Conservation (phyloP, 495 filamentous ascomycete species). For the Penicillium riverlandense region DNA sequence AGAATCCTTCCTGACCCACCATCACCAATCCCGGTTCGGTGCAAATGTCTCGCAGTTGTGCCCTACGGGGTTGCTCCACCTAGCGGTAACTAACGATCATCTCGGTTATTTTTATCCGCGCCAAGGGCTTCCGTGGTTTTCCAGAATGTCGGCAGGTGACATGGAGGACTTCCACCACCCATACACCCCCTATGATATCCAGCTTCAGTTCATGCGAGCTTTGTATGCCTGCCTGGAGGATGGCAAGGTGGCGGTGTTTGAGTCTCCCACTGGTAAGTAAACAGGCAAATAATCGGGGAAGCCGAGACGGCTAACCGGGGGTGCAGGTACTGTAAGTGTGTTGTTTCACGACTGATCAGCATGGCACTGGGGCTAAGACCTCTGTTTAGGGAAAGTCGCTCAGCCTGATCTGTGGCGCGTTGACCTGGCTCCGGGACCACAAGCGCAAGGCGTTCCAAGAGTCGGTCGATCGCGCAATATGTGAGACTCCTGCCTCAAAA, state of each 20-base stretch:
- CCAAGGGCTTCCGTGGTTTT: too few species aligned
- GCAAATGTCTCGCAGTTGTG: too few species aligned
- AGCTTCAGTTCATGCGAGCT: slow-evolving; percentile 81
- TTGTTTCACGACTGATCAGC: not conserved
- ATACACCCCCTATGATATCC: slow-evolving; percentile 84
- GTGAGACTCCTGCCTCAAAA: slow-evolving; percentile 11
- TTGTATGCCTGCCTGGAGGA: slow-evolving; percentile 76
- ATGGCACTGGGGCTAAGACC: slow-evolving; percentile 4
- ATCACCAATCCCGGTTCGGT: too few species aligned
- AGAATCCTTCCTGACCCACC: too few species aligned
- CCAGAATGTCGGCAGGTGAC: not conserved
- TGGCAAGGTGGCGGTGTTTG: slow-evolving; percentile 80
- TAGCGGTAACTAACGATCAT: too few species aligned
- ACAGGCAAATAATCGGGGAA: too few species aligned
- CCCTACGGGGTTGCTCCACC: too few species aligned
- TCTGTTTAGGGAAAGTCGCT: slow-evolving; percentile 78
- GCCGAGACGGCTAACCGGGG: too few species aligned
- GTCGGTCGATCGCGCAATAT: slow-evolving; percentile 23
- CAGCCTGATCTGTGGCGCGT: slow-evolving; percentile 83
- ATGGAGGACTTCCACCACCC: slow-evolving; percentile 77
- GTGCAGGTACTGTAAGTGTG: slow-evolving; percentile 35
- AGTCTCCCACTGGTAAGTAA: slow-evolving; percentile 75
- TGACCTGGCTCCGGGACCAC: slow-evolving; percentile 89
- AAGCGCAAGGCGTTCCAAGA: slow-evolving; percentile 63
- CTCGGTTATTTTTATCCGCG: too few species aligned